A percentile compares a stretch with the other conserved stretches of the same genome.
Conservation (phyloP, 305 asterid genomes). For the Fraxinus albicans region DNA sequence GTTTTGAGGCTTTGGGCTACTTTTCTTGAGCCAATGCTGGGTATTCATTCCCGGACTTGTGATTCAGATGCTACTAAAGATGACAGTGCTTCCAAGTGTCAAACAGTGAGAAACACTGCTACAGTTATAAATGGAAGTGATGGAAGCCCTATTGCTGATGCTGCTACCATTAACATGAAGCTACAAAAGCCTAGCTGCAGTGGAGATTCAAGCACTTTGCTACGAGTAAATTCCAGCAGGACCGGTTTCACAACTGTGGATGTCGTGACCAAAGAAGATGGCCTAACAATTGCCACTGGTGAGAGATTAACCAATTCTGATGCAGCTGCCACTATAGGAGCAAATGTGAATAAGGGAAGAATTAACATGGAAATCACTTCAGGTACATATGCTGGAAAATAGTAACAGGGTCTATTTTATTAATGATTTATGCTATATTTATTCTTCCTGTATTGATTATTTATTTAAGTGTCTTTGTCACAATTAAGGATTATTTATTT, state of each 20-base stretch:
- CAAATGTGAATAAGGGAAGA: constrained; percentile 33
- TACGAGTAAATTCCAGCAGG: constrained; percentile 39
- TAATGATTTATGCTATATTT: constrained; percentile 10
- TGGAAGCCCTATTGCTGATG: constrained; percentile 57
- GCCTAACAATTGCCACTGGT: constrained; percentile 34
- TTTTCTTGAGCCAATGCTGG: constrained; percentile 85
- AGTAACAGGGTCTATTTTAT: constrained; percentile 11
- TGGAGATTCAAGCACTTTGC: constrained; percentile 59
- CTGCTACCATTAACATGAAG: constrained; percentile 46
- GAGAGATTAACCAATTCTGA: constrained; percentile 52
- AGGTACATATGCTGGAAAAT: constrained; percentile 34
- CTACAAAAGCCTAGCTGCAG: constrained; percentile 51
- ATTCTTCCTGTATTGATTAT: not conserved
- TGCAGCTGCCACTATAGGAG: constrained; percentile 38
- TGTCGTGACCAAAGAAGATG: constrained; percentile 46
- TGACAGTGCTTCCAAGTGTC: constrained; percentile 45
- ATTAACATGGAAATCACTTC: not conserved
- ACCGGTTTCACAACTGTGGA: constrained; percentile 44
- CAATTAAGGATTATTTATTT: constrained; percentile 21
- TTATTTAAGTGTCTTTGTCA: constrained; percentile 10
- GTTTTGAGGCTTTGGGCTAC: constrained; percentile 83
- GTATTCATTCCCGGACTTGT: constrained; percentile 54
- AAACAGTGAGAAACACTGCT: constrained; percentile 32
- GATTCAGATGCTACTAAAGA: constrained; percentile 52
- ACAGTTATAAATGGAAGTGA: constrained; percentile 52